Evolutionary conservation across 1,139 yeast species (phyloP).

Genomic region (Lodderomyces beijingensis): DNA sequence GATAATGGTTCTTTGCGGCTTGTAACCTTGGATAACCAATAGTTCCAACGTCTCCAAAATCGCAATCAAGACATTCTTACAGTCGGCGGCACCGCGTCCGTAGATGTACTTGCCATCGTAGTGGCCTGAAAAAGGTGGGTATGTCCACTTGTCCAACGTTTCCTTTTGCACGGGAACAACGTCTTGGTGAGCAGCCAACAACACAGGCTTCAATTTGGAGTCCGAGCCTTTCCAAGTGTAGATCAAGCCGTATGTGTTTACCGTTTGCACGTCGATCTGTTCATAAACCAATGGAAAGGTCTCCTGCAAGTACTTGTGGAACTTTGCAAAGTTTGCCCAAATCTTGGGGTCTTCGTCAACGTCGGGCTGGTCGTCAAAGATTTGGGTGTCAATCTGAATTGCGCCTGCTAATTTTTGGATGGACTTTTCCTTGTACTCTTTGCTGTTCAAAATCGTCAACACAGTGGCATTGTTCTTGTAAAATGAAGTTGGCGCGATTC

Average conservation of each 20-base stretch:
- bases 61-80: conserved; percentile 37
- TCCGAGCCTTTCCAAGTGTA: conserved; percentile 64
- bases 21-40: conserved; percentile 23
- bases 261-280: conserved; percentile 46
- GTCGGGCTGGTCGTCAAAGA: conserved; percentile 41
- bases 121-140: conserved; percentile 67
- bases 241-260: conserved; percentile 65
- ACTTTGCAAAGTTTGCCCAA: conserved; percentile 44
- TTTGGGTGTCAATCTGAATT: conserved; percentile 41
- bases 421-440: conserved; percentile 30
- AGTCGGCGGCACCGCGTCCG: conserved; percentile 42
- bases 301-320: conserved; percentile 50
- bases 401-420: conserved; percentile 38
- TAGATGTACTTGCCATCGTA: conserved; percentile 51
- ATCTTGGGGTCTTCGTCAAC: conserved; percentile 33
- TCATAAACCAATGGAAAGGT: conserved; percentile 59
- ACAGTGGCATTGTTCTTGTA: conserved; percentile 33
- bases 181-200: conserved; percentile 77
- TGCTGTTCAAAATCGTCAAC: conserved; percentile 27
- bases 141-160: conserved; percentile 56
- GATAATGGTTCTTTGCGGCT: conserved; percentile 34
- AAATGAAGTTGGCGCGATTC: conserved; percentile 28
- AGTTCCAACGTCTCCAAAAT: conserved; percentile 38
- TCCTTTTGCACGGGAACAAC: conserved; percentile 74
- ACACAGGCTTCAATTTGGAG: conserved; percentile 50